These are phyloP conservation scores for Lignosus rhinocerotis DNA, from an alignment of 1,284 basidiomycete species.

Conservation along the genomic window DNA sequence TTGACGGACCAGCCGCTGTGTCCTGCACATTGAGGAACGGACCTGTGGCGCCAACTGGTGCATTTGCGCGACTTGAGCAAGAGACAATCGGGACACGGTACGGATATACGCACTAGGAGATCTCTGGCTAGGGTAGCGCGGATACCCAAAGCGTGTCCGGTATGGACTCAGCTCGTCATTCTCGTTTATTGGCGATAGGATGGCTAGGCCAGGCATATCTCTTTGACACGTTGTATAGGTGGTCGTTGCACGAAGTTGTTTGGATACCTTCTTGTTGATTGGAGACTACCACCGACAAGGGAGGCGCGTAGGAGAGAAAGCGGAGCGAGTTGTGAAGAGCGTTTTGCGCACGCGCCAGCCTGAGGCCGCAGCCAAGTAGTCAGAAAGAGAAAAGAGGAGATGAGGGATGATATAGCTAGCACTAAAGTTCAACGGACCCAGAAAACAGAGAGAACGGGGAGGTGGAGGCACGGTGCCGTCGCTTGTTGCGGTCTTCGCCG, in stretches of 20 bases:
- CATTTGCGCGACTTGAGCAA: background rate
- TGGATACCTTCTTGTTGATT: background rate
- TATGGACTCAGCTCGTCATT: slow-evolving; percentile 20
- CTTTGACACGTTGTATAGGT: background rate
- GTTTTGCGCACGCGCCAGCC: background rate
- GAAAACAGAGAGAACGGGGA: background rate
- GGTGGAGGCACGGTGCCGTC: slow-evolving; percentile 21
- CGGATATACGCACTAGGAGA: slow-evolving; percentile 17
- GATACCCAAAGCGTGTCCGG: slow-evolving; percentile 9
- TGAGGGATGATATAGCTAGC: background rate
- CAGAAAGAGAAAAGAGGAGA: background rate
- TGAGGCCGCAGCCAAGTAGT: background rate
- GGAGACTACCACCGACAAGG: background rate
- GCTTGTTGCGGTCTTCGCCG: slow-evolving; percentile 15
- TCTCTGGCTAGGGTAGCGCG: slow-evolving; percentile 9
- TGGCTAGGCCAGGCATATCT: slow-evolving; percentile 14
- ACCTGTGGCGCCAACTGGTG: slow-evolving; percentile 6
- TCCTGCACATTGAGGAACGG: slow-evolving; percentile 15
- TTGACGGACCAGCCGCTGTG: slow-evolving; percentile 1
- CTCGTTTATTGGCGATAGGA: slow-evolving; percentile 21
- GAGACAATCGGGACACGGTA: background rate
- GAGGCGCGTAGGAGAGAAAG: background rate
- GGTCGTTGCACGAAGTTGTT: slow-evolving; percentile 8
- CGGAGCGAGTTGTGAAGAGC: background rate
- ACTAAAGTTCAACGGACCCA: background rate